These are phyloP conservation scores for Trichosporon inkin DNA, from an alignment of 1,284 basidiomycete genomes.

Conservation along the genomic window DNA sequence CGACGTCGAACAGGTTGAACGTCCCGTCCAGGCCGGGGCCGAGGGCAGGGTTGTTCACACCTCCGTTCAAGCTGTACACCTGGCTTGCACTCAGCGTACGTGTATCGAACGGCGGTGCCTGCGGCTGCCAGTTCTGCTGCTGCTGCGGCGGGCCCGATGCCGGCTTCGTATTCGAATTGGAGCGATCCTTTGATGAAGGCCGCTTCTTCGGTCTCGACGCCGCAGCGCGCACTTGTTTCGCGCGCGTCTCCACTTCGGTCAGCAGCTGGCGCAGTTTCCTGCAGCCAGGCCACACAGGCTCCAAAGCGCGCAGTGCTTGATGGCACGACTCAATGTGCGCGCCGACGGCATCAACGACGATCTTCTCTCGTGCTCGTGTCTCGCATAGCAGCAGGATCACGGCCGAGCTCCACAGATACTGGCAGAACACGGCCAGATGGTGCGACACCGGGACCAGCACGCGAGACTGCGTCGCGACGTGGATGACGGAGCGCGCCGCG, in stretches of 20 bases:
- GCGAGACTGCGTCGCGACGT: constrained; percentile 76
- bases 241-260: constrained; percentile 42
- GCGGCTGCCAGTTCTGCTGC: constrained; percentile 3
- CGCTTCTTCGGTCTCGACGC: constrained; percentile 28
- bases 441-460: constrained; percentile 80
- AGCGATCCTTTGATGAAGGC: constrained; percentile 17
- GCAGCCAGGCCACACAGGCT: constrained; percentile 82
- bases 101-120: neutral
- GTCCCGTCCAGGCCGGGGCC: constrained; percentile 6
- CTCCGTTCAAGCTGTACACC: neutral
- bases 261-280: constrained; percentile 65
- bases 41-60: neutral
- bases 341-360: constrained; percentile 67
- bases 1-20: constrained; percentile 36
- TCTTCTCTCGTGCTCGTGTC: constrained; percentile 69
- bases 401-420: constrained; percentile 83
- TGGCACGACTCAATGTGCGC: constrained; percentile 73
- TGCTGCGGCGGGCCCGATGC: neutral
- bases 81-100: neutral
- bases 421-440: constrained; percentile 84
- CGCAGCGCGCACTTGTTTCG: constrained; percentile 38
- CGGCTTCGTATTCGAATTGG: neutral
- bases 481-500: constrained; percentile 56
- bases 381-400: constrained; percentile 81
- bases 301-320: constrained; percentile 68